Conservation (phyloP, 768 basidiomycete genomes). For the Lyophyllum shimeji region DNA sequence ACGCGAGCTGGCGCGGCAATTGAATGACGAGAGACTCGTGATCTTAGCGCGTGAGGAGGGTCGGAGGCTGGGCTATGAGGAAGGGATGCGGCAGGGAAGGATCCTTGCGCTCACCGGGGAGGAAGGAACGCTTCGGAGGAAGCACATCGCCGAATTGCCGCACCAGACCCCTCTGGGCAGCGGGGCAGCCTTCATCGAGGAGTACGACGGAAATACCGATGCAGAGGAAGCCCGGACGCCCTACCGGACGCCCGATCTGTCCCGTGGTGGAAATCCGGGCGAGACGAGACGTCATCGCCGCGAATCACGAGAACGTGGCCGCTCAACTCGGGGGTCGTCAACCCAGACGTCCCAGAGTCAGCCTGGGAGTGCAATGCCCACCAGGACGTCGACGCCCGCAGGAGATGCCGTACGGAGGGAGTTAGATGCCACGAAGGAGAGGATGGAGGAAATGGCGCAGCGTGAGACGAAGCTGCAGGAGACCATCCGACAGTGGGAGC, state of each 20-base stretch:
- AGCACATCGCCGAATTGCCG: conserved; percentile 8
- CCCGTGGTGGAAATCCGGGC: background rate
- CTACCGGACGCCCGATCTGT: background rate
- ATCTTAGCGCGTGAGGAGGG: conserved; percentile 58
- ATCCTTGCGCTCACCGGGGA: conserved; percentile 7
- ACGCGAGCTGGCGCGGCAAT: conserved; percentile 49
- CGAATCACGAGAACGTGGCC: background rate
- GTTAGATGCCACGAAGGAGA: conserved; percentile 6
- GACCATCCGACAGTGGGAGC: conserved; percentile 5
- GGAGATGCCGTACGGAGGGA: conserved; percentile 9
- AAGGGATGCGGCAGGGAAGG: conserved; percentile 53
- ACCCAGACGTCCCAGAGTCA: conserved; percentile 1
- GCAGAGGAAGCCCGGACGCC: background rate
- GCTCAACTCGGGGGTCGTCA: background rate
- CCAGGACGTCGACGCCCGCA: conserved; percentile 1
- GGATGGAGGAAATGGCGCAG: conserved; percentile 4
- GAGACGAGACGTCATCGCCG: background rate
- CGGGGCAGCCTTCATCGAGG: conserved; percentile 16
- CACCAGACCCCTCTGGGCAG: conserved; percentile 13
- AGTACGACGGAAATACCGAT: conserved; percentile 3
- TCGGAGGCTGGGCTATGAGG: conserved; percentile 39
- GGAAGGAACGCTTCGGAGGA: background rate
- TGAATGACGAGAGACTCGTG: conserved; percentile 53
- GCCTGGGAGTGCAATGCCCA: background rate
- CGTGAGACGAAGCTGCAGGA: conserved; percentile 13